Conservation (phyloP, 306 rosid species). For the Betula pendula region DNA sequence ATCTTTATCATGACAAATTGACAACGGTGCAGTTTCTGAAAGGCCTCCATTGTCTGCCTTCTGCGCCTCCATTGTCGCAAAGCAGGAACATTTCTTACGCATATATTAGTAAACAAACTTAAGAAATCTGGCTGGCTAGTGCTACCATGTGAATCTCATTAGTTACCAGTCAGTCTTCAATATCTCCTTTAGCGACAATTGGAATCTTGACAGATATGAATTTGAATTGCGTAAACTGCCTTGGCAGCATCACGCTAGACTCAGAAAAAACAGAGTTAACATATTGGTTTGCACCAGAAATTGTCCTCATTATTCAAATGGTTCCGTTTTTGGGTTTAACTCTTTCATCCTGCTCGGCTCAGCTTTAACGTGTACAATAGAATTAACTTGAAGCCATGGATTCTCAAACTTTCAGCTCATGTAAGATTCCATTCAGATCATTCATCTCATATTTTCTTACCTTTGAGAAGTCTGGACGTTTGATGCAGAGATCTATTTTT, state of each 20-base stretch:
- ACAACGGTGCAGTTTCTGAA: not conserved
- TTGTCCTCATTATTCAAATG: not conserved
- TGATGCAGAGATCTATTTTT: not conserved
- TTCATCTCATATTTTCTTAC: not conserved
- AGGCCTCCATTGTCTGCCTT: not conserved
- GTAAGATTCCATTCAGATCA: not conserved
- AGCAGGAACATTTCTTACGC: too few relatives aligned
- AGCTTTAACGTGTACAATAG: not conserved
- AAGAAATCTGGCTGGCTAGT: not conserved
- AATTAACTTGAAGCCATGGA: not conserved
- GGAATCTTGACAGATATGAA: slow-evolving; percentile 27
- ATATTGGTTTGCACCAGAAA: not conserved
- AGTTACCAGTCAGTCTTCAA: too few relatives aligned
- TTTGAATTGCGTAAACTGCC: too few relatives aligned
- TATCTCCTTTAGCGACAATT: slow-evolving; percentile 23
- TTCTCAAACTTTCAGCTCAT: not conserved
- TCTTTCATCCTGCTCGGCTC: not conserved
- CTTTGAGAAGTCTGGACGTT: not conserved
- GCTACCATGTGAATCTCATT: slow-evolving; percentile 4
- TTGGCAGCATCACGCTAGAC: not conserved
- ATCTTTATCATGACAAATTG: not conserved
- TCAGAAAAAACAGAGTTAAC: not conserved
- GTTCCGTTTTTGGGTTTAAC: not conserved
- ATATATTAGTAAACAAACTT: not conserved
- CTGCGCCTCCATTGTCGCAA: too few relatives aligned